phyloP scores from a whole-genome alignment of 768 basidiomycete genomes.

The Boletus edulis region DNA sequence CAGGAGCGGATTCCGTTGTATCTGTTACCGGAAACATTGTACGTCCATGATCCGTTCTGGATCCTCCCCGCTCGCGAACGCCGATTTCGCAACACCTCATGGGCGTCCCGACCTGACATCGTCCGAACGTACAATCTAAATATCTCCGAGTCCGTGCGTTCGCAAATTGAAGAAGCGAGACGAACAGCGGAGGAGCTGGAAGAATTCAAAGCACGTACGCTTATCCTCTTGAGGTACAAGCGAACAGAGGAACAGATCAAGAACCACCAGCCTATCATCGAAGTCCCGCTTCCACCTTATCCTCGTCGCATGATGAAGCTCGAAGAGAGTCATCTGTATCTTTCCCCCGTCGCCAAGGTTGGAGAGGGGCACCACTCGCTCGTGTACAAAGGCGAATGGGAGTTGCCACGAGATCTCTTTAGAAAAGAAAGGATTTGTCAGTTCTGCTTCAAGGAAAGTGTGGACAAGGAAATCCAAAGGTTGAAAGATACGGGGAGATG shows the following conservation, averaged over 20 bases:
- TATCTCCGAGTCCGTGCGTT: background rate
- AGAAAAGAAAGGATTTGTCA: constrained; percentile 35
- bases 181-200: constrained; percentile 7
- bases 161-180: constrained; percentile 1
- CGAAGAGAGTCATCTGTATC: constrained; percentile 48
- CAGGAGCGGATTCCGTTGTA: constrained; percentile 34
- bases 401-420: constrained; percentile 45
- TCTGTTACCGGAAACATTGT: constrained; percentile 39
- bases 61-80: constrained; percentile 23
- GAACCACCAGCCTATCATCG: constrained; percentile 28
- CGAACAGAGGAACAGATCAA: constrained; percentile 18
- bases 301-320: constrained; percentile 18
- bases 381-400: constrained; percentile 51
- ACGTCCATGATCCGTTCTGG: constrained; percentile 44
- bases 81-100: constrained; percentile 8
- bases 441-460: constrained; percentile 36
- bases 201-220: constrained; percentile 14
- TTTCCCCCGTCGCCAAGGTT: constrained; percentile 35
- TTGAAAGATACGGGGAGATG: constrained; percentile 25
- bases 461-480: constrained; percentile 18
- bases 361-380: constrained; percentile 54
- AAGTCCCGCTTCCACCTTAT: constrained; percentile 28
- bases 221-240: constrained; percentile 21
- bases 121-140: constrained; percentile 32
- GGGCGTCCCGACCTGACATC: constrained; percentile 32